phyloP scores from a whole-genome alignment of 2,329 filamentous ascomycete species.

The Mollisia scopiformis region DNA sequence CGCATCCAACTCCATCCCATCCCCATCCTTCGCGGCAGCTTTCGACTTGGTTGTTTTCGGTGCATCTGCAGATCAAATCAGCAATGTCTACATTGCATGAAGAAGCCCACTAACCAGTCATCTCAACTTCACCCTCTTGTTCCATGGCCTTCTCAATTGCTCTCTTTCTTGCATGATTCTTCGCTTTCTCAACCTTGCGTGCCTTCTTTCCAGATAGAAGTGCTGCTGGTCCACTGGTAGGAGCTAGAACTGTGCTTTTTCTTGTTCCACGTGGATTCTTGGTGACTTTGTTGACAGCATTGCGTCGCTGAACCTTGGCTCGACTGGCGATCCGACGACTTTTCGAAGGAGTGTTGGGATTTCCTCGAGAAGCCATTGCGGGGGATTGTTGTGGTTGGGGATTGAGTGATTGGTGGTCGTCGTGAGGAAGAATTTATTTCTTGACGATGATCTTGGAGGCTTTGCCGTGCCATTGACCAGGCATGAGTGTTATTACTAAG shows the following conservation, averaged over 20 bases:
- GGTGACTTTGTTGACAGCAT: constrained; percentile 29
- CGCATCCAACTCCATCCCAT: constrained; percentile 29
- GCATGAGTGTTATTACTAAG: too few species aligned
- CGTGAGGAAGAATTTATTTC: too few species aligned
- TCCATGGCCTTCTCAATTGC: constrained; percentile 37
- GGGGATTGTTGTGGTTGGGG: too few species aligned
- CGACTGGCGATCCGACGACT: constrained; percentile 33
- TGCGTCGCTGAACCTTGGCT: constrained; percentile 36
- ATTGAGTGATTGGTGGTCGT: too few species aligned
- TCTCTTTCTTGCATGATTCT: constrained; percentile 35
- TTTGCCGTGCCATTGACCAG: too few species aligned
- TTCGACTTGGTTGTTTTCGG: constrained; percentile 29
- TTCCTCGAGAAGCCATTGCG: constrained; percentile 38
- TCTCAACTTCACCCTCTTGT: constrained; percentile 35
- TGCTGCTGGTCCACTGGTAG: constrained; percentile 36
- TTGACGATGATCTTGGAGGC: too few species aligned
- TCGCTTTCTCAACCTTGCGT: constrained; percentile 36
- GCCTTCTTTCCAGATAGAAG: constrained; percentile 39
- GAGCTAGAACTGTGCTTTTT: constrained; percentile 33
- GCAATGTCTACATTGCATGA: neutral
- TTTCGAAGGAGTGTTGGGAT: constrained; percentile 40
- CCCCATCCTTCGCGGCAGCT: constrained; percentile 12
- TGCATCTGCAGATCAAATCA: constrained; percentile 27
- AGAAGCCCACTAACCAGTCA: constrained; percentile 32
- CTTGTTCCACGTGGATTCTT: constrained; percentile 37